These are phyloP conservation scores for Bolboschoenus planiculmis DNA, from an alignment of 176 grass and related monocot species.

Conservation along the genomic window DNA sequence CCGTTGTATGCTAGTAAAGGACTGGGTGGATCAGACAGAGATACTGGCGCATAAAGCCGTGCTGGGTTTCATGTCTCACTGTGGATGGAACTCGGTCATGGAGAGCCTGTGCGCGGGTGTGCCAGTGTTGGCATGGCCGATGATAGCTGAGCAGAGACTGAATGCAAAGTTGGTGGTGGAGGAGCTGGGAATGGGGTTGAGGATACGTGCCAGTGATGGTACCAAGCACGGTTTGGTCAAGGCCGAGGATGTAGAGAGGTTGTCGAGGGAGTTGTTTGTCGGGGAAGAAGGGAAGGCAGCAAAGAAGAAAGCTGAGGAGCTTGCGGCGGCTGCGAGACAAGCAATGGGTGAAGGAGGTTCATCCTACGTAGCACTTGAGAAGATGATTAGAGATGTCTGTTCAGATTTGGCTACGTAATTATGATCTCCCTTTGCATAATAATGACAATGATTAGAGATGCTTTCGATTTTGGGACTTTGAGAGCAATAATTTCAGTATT, in stretches of 20 bases:
- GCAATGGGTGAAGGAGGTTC: constrained; percentile 32
- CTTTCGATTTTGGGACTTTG: no score
- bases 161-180: constrained; percentile 45
- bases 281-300: constrained; percentile 24
- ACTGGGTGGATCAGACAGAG: constrained; percentile 33
- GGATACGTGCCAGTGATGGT: constrained; percentile 26
- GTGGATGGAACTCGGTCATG: constrained; percentile 49
- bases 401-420: not conserved
- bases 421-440: not conserved
- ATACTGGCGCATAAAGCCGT: constrained; percentile 21
- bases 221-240: constrained; percentile 17
- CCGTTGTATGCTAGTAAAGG: constrained; percentile 7
- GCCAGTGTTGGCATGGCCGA: constrained; percentile 50
- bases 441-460: no score
- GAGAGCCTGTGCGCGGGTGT: constrained; percentile 33
- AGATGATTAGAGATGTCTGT: constrained; percentile 22
- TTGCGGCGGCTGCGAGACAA: not conserved
- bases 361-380: constrained; percentile 12
- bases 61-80: constrained; percentile 36
- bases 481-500: no score
- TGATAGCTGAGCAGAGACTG: constrained; percentile 41
- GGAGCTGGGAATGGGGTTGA: constrained; percentile 25
- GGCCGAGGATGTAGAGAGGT: constrained; percentile 4
- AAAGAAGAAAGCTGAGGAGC: constrained; percentile 3
- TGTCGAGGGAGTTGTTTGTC: constrained; percentile 20